A percentile compares a stretch with the other conserved stretches of the same genome.
Conservation (phyloP, 164 flowering plant genomes). For the Kalanchoe fedtschenkoi region DNA sequence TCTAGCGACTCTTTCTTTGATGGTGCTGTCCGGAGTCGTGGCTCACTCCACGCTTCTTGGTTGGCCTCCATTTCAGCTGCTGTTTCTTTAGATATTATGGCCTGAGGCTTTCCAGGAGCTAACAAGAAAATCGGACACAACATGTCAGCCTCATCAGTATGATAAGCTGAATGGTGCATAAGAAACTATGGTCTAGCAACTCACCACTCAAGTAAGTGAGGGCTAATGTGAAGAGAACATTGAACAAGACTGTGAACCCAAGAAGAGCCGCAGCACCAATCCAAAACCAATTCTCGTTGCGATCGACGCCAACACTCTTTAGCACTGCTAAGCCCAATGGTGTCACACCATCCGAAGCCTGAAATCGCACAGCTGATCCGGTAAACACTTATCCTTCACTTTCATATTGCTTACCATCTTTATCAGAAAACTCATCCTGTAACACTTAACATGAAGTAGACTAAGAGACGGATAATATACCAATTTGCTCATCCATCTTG, state of each 20-base stretch:
- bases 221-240: slow-evolving; percentile 67
- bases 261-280: slow-evolving; percentile 64
- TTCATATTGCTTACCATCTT: neutral
- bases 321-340: slow-evolving; percentile 38
- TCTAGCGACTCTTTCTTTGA: slow-evolving; percentile 30
- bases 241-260: slow-evolving; percentile 61
- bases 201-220: slow-evolving; percentile 64
- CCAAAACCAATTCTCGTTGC: slow-evolving; percentile 67
- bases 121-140: neutral
- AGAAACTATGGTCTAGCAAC: slow-evolving; percentile 10
- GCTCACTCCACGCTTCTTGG: slow-evolving; percentile 18
- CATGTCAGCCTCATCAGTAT: neutral
- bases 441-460: neutral
- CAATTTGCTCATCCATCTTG: slow-evolving; percentile 71
- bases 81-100: slow-evolving; percentile 41
- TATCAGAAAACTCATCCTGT: neutral
- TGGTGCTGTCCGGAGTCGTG: slow-evolving; percentile 16
- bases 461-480: slow-evolving; percentile 15
- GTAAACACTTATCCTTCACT: neutral
- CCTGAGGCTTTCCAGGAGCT: slow-evolving; percentile 75
- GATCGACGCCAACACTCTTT: slow-evolving; percentile 29
- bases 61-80: slow-evolving; percentile 29
- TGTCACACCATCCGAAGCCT: slow-evolving; percentile 34
- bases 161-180: neutral
- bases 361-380: slow-evolving; percentile 5